Base-by-base conservation (phyloP, 2,329 filamentous ascomycete genomes). In the Basipetospora chlamydospora region DNA sequence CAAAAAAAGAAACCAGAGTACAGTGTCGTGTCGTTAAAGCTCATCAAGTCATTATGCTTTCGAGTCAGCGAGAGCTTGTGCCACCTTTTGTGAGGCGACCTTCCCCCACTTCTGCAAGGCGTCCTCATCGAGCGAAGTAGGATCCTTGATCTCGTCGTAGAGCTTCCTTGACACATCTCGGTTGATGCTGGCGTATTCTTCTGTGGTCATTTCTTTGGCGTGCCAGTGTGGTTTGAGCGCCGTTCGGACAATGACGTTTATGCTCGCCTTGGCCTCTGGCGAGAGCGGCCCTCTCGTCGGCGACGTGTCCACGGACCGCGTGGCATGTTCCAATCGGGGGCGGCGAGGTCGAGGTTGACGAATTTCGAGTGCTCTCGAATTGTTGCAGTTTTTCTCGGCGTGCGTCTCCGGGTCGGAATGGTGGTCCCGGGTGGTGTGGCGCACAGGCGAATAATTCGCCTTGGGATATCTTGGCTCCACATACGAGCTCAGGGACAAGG, bases 121-220 rank as follows among this genome's bases (percentile, higher is more conserved):
- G 20, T 74, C 70, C 16, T 79, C 68, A 48, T 81, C 72, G 21
- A 90, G 66, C 17, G 64, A 57, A 15, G 66, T 58, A 11, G 66
- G 64, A 42, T 67, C 61, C 33, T 63, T 62, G 31, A 73, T 64
- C 42, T 75, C 70, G 44, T 76, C 85, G 57, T 98, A 98, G 40
- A 98, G 64, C 59, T 80, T 82, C 40, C 85, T 79, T 28, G 85
- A 95, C 23, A 96, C 77, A 41, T 81, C 79, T 43, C 86, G 78
- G 53, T 96, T 96, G 58, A 96, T 94, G 39, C 76, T 75, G 3
- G 84, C 88, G 55, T 93, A 98, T 56, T 95, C 80, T 41, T 94
- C 83, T 46, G 86, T 83, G 13, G 78, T 85, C 42, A 96, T 70
- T 43, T 79, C 73, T 47, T 80, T 78, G 28, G 79, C 79, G 43